Conservation (phyloP, 1,284 basidiomycete species). For the Cryptococcus hybrid region DNA sequence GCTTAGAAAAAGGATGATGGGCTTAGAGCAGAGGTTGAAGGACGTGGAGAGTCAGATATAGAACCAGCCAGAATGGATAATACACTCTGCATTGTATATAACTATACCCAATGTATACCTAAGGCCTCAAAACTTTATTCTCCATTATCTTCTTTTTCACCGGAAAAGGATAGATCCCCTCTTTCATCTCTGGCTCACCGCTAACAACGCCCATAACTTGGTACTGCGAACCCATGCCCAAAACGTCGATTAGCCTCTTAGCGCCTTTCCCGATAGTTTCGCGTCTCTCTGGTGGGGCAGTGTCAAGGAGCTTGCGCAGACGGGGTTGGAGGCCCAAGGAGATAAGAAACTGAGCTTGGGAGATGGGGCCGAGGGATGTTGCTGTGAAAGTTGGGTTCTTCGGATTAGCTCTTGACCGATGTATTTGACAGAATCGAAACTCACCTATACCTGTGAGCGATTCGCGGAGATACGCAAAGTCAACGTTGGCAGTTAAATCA, state of each 20-base stretch:
- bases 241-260: constrained; percentile 55
- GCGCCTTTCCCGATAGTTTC: constrained; percentile 53
- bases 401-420: not conserved
- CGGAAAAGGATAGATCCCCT: constrained; percentile 49
- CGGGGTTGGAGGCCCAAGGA: constrained; percentile 67
- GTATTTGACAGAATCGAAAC: constrained; percentile 19
- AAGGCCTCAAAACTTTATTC: constrained; percentile 11
- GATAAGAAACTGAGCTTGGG: constrained; percentile 69
- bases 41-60: constrained; percentile 11
- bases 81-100: too few relatives aligned
- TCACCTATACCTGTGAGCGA: constrained; percentile 65
- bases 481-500: constrained; percentile 94
- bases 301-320: constrained; percentile 57
- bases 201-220: constrained; percentile 55
- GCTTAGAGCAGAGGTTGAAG: constrained; percentile 54
- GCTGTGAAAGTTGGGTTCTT: constrained; percentile 30
- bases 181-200: constrained; percentile 12
- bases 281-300: constrained; percentile 55
- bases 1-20: constrained; percentile 60
- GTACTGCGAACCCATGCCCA: constrained; percentile 60
- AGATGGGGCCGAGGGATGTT: constrained; percentile 62
- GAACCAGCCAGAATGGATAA: too few relatives aligned
- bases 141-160: not conserved
- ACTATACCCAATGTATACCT: not conserved
- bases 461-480: constrained; percentile 85